Evolutionary conservation across 345 rosid species (phyloP).

Genomic region (Euphorbia peplus): DNA sequence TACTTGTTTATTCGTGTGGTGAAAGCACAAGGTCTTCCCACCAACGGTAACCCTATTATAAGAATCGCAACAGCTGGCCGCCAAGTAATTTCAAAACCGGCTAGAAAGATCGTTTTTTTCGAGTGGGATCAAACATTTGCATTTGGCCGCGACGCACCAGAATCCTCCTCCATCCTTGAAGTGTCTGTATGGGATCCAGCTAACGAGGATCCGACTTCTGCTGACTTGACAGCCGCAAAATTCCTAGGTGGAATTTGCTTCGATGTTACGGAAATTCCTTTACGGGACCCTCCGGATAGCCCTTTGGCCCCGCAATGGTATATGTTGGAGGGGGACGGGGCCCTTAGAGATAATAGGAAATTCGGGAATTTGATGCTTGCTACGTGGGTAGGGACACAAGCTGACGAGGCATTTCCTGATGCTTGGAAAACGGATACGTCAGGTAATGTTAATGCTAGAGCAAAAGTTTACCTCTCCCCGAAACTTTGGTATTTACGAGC

Average conservation of each 20-base stretch:
- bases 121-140: slow-evolving; percentile 96
- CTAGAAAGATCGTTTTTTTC: slow-evolving; percentile 49
- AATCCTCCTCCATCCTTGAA: slow-evolving; percentile 57
- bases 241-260: slow-evolving; percentile 84
- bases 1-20: slow-evolving; percentile 79
- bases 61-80: slow-evolving; percentile 47
- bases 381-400: slow-evolving; percentile 94
- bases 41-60: slow-evolving; percentile 61
- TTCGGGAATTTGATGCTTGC: slow-evolving; percentile 80
- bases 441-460: slow-evolving; percentile 54
- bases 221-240: slow-evolving; percentile 31
- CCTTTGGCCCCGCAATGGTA: slow-evolving; percentile 96
- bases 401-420: slow-evolving; percentile 85
- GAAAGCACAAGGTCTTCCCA: slow-evolving; percentile 68
- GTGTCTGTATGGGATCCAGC: slow-evolving; percentile 68
- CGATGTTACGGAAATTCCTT: slow-evolving; percentile 71
- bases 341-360: slow-evolving; percentile 60
- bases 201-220: slow-evolving; percentile 16
- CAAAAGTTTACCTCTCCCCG: slow-evolving; percentile 81
- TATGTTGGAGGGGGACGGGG: slow-evolving; percentile 71
- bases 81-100: slow-evolving; percentile 53
- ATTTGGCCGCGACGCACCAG: slow-evolving; percentile 69
- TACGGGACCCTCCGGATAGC: slow-evolving; percentile 94
- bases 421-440: slow-evolving; percentile 87
- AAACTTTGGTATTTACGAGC: slow-evolving; percentile 86